Percentiles rank a stretch among this genome's conserved stretches.
Evolutionary conservation across 495 filamentous ascomycete genomes (phyloP).

Genomic region (Neurospora sp.): DNA sequence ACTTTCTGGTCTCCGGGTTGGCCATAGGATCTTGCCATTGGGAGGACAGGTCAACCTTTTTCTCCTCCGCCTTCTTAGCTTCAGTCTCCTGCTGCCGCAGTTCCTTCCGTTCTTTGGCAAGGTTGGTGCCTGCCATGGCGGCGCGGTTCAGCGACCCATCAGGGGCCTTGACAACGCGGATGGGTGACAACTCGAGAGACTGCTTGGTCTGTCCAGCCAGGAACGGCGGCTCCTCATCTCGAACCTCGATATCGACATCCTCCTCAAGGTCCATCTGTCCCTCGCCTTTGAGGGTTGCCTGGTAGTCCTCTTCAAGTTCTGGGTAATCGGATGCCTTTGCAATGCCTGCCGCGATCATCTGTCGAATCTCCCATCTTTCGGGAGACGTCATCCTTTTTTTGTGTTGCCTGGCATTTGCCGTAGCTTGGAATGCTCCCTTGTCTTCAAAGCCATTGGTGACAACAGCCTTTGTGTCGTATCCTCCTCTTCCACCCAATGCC

Average conservation of each 20-base stretch:
- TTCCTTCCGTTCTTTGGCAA: slow-evolving; percentile 89
- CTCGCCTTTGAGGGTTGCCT: slow-evolving; percentile 74
- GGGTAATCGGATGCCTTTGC: slow-evolving; percentile 87
- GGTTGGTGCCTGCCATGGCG: slow-evolving; percentile 79
- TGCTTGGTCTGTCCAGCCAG: slow-evolving; percentile 93
- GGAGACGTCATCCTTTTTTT: slow-evolving; percentile 93
- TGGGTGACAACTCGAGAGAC: slow-evolving; percentile 86
- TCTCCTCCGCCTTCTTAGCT: slow-evolving; percentile 66
- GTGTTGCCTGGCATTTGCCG: slow-evolving; percentile 34
- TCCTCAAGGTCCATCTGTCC: slow-evolving; percentile 90
- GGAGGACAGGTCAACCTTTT: slow-evolving; percentile 73
- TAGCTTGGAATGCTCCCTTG: slow-evolving; percentile 21
- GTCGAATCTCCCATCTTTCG: slow-evolving; percentile 94
- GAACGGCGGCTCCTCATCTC: slow-evolving; percentile 94
- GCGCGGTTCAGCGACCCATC: slow-evolving; percentile 93
- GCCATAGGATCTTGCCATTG: slow-evolving; percentile 98
- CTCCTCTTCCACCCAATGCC: slow-evolving; percentile 49
- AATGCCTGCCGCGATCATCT: slow-evolving; percentile 89
- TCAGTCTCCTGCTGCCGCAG: slow-evolving; percentile 79
- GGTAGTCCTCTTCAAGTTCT: slow-evolving; percentile 88
- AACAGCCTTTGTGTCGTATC: slow-evolving; percentile 7
- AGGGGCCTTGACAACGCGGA: slow-evolving; percentile 91
- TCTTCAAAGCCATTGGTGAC: neutral
- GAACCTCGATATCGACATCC: slow-evolving; percentile 93
- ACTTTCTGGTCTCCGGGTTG: slow-evolving; percentile 68